A percentile compares a stretch with the other conserved stretches of the same genome.
Evolutionary conservation across 257 asterid genomes (phyloP).

Genomic region (Fraxinus pennsylvanica): DNA sequence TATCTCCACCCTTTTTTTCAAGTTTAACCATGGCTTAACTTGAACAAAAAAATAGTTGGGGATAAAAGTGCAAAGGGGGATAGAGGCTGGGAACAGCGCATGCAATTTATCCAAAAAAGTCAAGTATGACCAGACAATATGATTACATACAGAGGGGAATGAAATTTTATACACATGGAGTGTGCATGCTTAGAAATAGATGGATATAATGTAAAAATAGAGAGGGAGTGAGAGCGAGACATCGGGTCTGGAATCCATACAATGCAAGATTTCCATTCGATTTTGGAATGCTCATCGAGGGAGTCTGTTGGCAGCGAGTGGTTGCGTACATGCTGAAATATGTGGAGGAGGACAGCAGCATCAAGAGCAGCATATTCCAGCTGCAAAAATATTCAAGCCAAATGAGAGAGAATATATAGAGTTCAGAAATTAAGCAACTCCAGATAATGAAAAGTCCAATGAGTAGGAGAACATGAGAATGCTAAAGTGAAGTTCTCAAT

Average conservation of each 20-base stretch:
- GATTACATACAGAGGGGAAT: not conserved
- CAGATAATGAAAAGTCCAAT: not conserved
- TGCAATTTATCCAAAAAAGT: not conserved
- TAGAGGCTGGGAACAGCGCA: not conserved
- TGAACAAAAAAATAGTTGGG: no score
- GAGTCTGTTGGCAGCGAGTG: constrained; percentile 47
- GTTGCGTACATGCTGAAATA: constrained; percentile 67
- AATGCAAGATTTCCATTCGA: constrained; percentile 91
- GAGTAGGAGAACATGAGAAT: not conserved
- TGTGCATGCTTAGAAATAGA: not conserved
- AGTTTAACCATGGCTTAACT: not conserved
- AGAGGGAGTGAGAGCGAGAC: constrained; percentile 13
- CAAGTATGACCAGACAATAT: not conserved
- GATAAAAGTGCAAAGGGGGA: not conserved
- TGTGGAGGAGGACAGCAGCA: constrained; percentile 90
- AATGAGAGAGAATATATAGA: constrained; percentile 13
- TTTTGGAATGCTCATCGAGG: constrained; percentile 49
- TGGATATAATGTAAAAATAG: not conserved
- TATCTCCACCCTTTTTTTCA: not conserved
- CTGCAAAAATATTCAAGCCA: constrained; percentile 42
- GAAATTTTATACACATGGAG: not conserved
- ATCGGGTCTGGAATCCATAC: constrained; percentile 40
- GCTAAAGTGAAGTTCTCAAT: not conserved
- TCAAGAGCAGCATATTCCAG: constrained; percentile 97
- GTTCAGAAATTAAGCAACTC: constrained; percentile 3